Conservation (phyloP, 192 early-diverging fungal genomes). For the Dispira parvispora region DNA sequence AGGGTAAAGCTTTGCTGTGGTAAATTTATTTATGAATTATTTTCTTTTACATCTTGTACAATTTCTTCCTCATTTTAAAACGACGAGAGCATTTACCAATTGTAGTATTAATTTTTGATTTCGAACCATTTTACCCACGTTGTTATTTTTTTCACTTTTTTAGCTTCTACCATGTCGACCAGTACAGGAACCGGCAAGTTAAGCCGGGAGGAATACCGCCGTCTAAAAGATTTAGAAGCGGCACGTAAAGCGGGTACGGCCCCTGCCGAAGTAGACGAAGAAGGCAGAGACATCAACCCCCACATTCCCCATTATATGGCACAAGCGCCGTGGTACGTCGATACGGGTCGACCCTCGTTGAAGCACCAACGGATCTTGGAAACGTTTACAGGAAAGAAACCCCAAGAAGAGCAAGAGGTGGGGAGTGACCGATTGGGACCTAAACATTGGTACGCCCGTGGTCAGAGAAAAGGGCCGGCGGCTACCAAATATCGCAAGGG, state of each 20-base stretch:
- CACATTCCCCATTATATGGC: constrained; percentile 96
- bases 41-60: constrained; percentile 9
- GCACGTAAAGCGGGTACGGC: constrained; percentile 90
- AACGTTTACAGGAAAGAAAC: constrained; percentile 17
- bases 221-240: constrained; percentile 87
- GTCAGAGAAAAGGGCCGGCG: constrained; percentile 49
- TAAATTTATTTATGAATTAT: not conserved
- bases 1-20: no score
- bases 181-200: constrained; percentile 36
- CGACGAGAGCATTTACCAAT: not conserved
- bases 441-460: constrained; percentile 67
- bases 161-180: not conserved
- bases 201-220: constrained; percentile 85
- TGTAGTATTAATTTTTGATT: constrained; percentile 1
- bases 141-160: not conserved
- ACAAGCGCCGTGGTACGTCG: constrained; percentile 73
- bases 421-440: not conserved
- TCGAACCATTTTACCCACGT: not conserved
- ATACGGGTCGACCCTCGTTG: constrained; percentile 62
- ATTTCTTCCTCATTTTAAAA: not conserved
- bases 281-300: constrained; percentile 92
- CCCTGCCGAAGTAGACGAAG: constrained; percentile 65
- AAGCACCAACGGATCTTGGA: constrained; percentile 63
- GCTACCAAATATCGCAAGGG: constrained; percentile 88
- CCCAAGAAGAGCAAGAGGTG: constrained; percentile 14